Percentiles rank a stretch among this genome's conserved stretches.
Conservation (phyloP, 768 basidiomycete genomes). For the Suillus clintonianus region DNA sequence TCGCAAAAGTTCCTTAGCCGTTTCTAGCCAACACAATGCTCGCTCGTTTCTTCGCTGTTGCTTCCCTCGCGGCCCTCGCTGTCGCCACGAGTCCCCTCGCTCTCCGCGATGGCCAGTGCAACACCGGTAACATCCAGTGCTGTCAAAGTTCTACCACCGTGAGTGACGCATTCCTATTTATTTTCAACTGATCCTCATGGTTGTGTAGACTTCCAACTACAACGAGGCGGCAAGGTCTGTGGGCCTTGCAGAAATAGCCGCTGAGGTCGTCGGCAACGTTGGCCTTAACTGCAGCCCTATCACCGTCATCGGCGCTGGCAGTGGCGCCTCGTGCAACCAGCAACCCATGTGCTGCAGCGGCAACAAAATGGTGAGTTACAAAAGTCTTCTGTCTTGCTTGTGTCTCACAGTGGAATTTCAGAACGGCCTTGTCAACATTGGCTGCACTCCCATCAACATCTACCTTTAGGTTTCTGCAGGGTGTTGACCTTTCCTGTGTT, state of each 20-base stretch:
- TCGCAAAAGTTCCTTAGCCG: background rate
- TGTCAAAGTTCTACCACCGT: conserved; percentile 20
- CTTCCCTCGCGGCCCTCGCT: conserved; percentile 19
- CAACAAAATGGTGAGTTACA: background rate
- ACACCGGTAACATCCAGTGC: conserved; percentile 19
- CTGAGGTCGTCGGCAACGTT: conserved; percentile 7
- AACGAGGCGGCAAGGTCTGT: background rate
- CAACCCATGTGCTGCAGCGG: conserved; percentile 25
- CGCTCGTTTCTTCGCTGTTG: conserved; percentile 12
- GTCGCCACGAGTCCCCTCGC: conserved; percentile 18
- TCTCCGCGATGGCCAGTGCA: conserved; percentile 26
- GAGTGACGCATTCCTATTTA: background rate
- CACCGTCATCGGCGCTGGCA: conserved; percentile 20
- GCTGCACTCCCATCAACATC: conserved; percentile 19
- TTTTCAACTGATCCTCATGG: background rate
- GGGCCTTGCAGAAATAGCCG: conserved; percentile 7
- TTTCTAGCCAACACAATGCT: background rate
- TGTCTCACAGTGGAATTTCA: conserved; percentile 7
- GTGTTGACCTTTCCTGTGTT: background rate
- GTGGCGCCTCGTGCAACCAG: conserved; percentile 14
- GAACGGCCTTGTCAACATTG: conserved; percentile 27
- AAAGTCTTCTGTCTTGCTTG: background rate
- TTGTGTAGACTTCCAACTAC: conserved; percentile 12
- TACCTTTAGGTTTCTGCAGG: background rate
- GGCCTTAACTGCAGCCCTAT: conserved; percentile 23